Conservation (phyloP, 2,329 filamentous ascomycete genomes). For the Chaetomiaceae sp. region DNA sequence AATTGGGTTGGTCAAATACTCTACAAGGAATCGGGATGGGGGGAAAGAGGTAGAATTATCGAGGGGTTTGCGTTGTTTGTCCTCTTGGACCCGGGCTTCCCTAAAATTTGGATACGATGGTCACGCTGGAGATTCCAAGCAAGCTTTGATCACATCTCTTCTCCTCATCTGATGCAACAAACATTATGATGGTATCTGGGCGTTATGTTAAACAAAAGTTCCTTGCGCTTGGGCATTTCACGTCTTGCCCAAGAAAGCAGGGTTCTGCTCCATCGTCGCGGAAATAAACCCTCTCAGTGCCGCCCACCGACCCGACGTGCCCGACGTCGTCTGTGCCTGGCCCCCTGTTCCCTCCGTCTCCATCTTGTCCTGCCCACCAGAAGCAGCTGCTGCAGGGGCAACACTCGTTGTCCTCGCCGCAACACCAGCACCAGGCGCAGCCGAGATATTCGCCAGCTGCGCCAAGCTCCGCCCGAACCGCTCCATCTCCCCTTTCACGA, state of each 20-base stretch:
- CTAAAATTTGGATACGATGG: neutral
- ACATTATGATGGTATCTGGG: too few relatives aligned
- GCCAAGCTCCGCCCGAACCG: conserved; percentile 82
- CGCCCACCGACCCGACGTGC: conserved; percentile 64
- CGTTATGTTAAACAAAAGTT: too few relatives aligned
- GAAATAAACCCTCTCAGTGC: conserved; percentile 80
- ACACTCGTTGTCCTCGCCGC: neutral
- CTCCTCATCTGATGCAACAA: too few relatives aligned
- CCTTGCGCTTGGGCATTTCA: neutral
- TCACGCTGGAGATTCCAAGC: too few relatives aligned
- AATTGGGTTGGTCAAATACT: too few relatives aligned
- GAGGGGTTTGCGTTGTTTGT: too few relatives aligned
- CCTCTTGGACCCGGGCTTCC: too few relatives aligned
- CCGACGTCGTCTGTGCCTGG: conserved; percentile 23
- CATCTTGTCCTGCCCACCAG: conserved; percentile 5
- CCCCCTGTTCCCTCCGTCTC: conserved; percentile 19
- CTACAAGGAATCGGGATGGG: too few relatives aligned
- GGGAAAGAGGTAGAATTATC: too few relatives aligned
- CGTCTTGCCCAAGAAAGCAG: conserved; percentile 55
- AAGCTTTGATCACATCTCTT: too few relatives aligned
- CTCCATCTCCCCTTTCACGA: conserved; percentile 77
- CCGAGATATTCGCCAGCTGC: conserved; percentile 48
- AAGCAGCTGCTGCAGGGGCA: too few relatives aligned
- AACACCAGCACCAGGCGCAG: conserved; percentile 1
- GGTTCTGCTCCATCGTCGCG: conserved; percentile 82